Evolutionary conservation across 331 rosid species (phyloP).

Genomic region (Acacia pycnantha): DNA sequence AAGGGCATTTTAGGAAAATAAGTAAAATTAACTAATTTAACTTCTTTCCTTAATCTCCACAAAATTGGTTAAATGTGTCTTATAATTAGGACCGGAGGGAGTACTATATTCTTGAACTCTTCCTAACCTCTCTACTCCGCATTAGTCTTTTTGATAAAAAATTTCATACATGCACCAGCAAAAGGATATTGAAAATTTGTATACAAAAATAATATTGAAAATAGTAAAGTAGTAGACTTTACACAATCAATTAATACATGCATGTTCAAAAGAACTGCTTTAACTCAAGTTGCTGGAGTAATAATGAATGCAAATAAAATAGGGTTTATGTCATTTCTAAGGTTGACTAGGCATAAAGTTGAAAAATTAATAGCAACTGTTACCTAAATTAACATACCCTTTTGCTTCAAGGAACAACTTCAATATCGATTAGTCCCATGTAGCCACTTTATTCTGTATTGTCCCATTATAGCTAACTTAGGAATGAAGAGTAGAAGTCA

Average conservation of each 20-base stretch:
- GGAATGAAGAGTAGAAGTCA: slow-evolving; percentile 38
- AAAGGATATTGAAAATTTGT: background rate
- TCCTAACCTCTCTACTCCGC: background rate
- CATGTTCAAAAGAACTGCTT: background rate
- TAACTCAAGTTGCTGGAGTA: background rate
- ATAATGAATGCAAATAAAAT: background rate
- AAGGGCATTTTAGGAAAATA: no score
- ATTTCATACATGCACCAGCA: background rate
- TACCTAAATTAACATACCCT: slow-evolving; percentile 23
- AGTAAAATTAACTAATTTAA: no score
- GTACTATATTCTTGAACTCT: no score
- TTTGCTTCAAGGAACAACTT: slow-evolving; percentile 55
- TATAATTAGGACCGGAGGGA: no score
- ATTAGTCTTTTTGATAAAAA: no score
- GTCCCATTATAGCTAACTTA: slow-evolving; percentile 23
- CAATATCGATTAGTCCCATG: background rate
- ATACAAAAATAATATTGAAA: background rate
- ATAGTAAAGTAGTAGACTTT: background rate
- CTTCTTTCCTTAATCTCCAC: no score
- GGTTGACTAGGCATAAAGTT: background rate
- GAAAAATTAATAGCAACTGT: background rate
- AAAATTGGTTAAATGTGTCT: no score
- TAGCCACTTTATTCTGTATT: slow-evolving; percentile 2
- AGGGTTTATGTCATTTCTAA: background rate
- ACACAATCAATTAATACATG: background rate